Base-by-base conservation (phyloP, 2,329 filamentous ascomycete species). In the Gnomoniopsis sp. region DNA sequence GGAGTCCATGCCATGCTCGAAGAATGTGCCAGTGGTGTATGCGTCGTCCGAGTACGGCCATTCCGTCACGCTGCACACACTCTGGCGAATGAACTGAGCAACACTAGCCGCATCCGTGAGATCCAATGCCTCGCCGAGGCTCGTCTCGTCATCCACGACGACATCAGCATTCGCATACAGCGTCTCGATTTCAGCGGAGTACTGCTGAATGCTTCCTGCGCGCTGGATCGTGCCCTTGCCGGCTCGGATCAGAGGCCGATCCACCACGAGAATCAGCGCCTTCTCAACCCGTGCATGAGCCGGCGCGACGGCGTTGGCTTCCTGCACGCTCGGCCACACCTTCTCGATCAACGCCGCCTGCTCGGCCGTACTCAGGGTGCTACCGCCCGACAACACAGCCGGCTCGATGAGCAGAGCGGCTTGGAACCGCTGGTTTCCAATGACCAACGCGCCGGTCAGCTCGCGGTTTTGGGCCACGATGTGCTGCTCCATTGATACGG, bases 401-500 rank as follows among this genome's bases (percentile, higher is more conserved):
- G 78, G 78, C 60, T 84, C 82, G 44, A 83, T 62, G 7, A 60
- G 54, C 15, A 62, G 34, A 14, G 57, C 53, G 12, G 54, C 12
- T 14, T 57, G 49, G 14, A 49, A 46, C 2, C 53, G 49, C 2
- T 10, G 46, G 2, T 47, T 33, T 38, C 41, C 57, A 1, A 57
- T 10, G 0, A 55, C 34, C n/a, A 62, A 7, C 6, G 50, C 60
- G 14, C 48, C 34, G 12, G 26, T 1, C 3, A 62, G 6, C 22
- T 57, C 53, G 1, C 38, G 11, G 22, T 62, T 54, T 12, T 66
- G 67, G 6, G 47, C 38, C 10, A 55, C 36, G 22, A 64, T 14
- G n/a, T 61, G 48, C 53, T 57, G 55, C 57, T 72, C 69, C 65
- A 71, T 69, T 0, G 66, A 65, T 10, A 69, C 57, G 1, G 67